A percentile compares a stretch with the other conserved stretches of the same genome.
These are phyloP conservation scores for Fusarium fracticaudum DNA, from an alignment of 2,329 filamentous ascomycete genomes.

Conservation along the genomic window DNA sequence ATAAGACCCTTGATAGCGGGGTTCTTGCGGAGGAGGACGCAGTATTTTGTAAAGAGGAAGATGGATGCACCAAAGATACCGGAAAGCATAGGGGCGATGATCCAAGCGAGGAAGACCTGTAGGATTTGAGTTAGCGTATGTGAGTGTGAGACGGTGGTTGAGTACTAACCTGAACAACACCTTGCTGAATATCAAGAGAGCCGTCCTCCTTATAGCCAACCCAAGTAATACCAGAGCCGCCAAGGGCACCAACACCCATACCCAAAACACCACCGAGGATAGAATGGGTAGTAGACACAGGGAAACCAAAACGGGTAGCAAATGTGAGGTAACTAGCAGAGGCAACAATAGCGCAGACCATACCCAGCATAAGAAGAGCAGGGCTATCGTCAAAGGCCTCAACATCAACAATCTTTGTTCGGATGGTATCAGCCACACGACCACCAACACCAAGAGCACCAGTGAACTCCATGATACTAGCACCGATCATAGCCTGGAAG, in stretches of 20 bases:
- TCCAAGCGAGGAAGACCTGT: constrained; percentile 69
- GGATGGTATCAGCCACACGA: constrained; percentile 69
- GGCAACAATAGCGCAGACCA: constrained; percentile 64
- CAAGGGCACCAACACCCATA: constrained; percentile 66
- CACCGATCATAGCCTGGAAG: constrained; percentile 67
- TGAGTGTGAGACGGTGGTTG: neutral
- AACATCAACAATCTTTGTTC: constrained; percentile 66
- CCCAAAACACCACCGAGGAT: constrained; percentile 69
- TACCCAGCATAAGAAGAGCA: constrained; percentile 65
- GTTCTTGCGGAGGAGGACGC: constrained; percentile 62
- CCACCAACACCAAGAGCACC: constrained; percentile 69
- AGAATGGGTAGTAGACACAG: constrained; percentile 70
- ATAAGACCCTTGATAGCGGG: constrained; percentile 63
- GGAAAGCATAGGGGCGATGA: constrained; percentile 66
- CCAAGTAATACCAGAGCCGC: constrained; percentile 64
- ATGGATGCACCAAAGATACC: constrained; percentile 63
- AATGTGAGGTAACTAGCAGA: constrained; percentile 67
- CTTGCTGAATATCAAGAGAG: constrained; percentile 52
- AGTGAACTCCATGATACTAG: constrained; percentile 69
- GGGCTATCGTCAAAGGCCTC: constrained; percentile 58
- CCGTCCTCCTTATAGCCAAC: constrained; percentile 54
- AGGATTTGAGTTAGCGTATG: constrained; percentile 39
- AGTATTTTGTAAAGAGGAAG: constrained; percentile 66
- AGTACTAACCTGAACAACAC: constrained; percentile 59
- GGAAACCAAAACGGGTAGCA: constrained; percentile 63